Evolutionary conservation across 305 asterid genomes (phyloP).

Genomic region (Fraxinus albicans): DNA sequence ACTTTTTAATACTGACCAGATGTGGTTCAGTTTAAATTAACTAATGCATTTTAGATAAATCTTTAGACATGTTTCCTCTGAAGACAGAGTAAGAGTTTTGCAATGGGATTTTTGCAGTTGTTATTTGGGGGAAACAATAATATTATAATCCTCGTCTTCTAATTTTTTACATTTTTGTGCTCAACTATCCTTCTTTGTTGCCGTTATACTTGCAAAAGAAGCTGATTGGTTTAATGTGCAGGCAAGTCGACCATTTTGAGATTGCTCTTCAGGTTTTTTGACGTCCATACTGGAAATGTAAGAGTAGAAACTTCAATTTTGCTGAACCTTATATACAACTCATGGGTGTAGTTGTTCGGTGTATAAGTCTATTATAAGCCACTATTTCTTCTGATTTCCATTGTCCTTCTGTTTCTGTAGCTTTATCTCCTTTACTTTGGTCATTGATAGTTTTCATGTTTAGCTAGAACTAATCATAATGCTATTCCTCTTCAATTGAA

Average conservation of each 20-base stretch:
- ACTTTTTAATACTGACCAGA: not conserved
- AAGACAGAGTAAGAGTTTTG: not conserved
- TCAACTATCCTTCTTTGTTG: not conserved
- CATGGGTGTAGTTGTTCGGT: not conserved
- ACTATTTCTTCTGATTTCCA: conserved; percentile 4
- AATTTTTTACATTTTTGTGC: not conserved
- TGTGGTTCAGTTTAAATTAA: not conserved
- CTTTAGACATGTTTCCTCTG: not conserved
- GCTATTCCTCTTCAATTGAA: conserved; percentile 5
- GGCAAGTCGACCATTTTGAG: conserved; percentile 97
- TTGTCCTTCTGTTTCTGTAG: conserved; percentile 7
- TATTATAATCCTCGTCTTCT: not conserved
- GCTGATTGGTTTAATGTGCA: conserved; percentile 35
- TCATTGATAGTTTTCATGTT: conserved; percentile 5
- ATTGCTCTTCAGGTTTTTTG: conserved; percentile 89
- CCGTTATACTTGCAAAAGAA: not conserved
- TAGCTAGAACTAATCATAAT: conserved; percentile 4
- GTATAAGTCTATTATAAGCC: conserved; percentile 5
- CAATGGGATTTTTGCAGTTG: not conserved
- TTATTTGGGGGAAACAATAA: not conserved
- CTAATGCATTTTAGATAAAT: not conserved
- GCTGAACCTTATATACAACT: conserved; percentile 6
- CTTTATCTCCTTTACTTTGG: conserved; percentile 3
- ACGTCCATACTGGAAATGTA: conserved; percentile 79
- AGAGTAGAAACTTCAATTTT: conserved; percentile 28